These are phyloP conservation scores for Suhomyces ambrosiae DNA, from an alignment of 1,139 yeast species.

Conservation along the genomic window DNA sequence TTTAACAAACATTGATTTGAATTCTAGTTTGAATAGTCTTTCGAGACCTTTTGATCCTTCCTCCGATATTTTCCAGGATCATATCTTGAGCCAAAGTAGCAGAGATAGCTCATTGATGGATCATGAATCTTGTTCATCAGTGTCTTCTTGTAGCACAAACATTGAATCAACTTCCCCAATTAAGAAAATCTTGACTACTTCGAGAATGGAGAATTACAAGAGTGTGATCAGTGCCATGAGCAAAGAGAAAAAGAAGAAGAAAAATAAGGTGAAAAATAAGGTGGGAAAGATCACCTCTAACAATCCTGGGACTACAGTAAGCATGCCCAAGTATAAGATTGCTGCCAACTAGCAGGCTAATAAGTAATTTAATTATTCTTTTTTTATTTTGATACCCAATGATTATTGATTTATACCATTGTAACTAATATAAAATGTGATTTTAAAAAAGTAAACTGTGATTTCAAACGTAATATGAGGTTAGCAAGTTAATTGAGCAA, in stretches of 20 bases:
- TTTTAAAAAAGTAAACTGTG: too few species aligned
- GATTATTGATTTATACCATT: constrained; percentile 7
- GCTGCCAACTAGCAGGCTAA: constrained; percentile 1
- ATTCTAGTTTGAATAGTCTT: constrained; percentile 4
- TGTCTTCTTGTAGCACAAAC: constrained; percentile 6
- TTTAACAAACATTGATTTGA: constrained; percentile 12
- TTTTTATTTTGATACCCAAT: constrained; percentile 3
- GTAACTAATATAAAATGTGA: constrained; percentile 9
- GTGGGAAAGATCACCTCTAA: constrained; percentile 5
- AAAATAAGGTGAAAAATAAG: constrained; percentile 3
- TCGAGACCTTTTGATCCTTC: constrained; percentile 12
- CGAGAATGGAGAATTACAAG: constrained; percentile 19
- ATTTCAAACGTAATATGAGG: too few species aligned
- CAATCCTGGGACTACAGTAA: constrained; percentile 3
- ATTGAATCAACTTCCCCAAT: constrained; percentile 1
- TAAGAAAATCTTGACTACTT: constrained; percentile 16
- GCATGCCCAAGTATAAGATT: constrained; percentile 3
- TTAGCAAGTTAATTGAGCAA: too few species aligned
- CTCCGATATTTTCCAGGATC: constrained; percentile 14
- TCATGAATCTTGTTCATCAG: constrained; percentile 8
- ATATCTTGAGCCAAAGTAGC: constrained; percentile 10
- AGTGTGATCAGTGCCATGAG: constrained; percentile 18
- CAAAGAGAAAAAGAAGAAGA: constrained; percentile 21
- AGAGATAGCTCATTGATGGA: constrained; percentile 12
- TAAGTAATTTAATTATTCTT: not conserved